Base-by-base conservation (phyloP, 192 early-diverging fungal genomes). In the Podila horticola region DNA sequence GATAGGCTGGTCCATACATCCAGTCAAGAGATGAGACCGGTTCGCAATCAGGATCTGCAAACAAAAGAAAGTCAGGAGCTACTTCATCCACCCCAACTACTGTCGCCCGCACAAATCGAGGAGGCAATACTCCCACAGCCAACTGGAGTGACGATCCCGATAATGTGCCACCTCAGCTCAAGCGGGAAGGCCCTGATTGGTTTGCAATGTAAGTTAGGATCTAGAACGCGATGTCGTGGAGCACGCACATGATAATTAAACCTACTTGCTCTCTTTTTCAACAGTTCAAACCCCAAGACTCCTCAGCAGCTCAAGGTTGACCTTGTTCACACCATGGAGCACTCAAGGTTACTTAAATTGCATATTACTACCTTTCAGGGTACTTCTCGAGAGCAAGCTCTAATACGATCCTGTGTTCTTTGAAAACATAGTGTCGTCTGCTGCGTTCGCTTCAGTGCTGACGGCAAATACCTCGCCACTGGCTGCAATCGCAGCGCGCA, bases 361-460 rank as follows among this genome's bases (percentile, higher is more conserved):
- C 33, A 13, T 9, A 22, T 28, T 26, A 12, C 57, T 22, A 34
- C 2, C 9, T 22, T 62, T 67, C 17, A 26, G 15, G 41, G 41
- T 15, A 45, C 41, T 7, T 41, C 81, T 29, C 62, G 45, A 52
- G 67, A 79, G 30, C 69, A 48, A 31, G 50, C 71, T 41, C 29
- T 84, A 22, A 75, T 75, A 52, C 74, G 88, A 13, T 67, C 82
- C 45, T 66, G 82, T 64, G 77, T 59, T 20, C 79, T 92, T 59
- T 86, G 90, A 58, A 55, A 57, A 10, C 57, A 19, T 66, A 95
- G 95, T 75, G 97, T 99, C 20, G 97, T 99, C 9, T 99, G 97
- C 85, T 99, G 96, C 79, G 96, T 98, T 55, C 94, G 94, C 67
- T 99, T 99, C 72, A 97, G 95, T 65, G 88, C 91, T 20, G 96